Conservation (phyloP, 495 filamentous ascomycete species). For the Penicillium cosmopolitanum region DNA sequence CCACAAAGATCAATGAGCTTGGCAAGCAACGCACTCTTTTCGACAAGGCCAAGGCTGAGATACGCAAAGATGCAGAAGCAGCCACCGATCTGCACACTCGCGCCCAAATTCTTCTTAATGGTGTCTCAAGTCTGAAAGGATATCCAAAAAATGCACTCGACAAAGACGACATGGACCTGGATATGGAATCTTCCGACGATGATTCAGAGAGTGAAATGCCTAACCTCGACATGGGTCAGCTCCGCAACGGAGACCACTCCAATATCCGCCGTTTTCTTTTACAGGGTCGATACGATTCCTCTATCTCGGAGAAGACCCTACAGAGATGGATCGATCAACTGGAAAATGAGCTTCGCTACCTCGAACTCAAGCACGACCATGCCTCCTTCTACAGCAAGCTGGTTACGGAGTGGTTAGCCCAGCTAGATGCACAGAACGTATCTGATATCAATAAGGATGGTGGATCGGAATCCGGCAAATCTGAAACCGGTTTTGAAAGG, state of each 20-base stretch:
- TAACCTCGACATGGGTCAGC: constrained; percentile 17
- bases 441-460: constrained; percentile 8
- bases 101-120: constrained; percentile 40
- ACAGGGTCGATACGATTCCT: constrained; percentile 60
- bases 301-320: constrained; percentile 51
- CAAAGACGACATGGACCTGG: constrained; percentile 38
- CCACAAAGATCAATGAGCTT: constrained; percentile 64
- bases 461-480: constrained; percentile 12
- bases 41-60: constrained; percentile 41
- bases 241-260: constrained; percentile 30
- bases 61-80: constrained; percentile 31
- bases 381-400: constrained; percentile 63
- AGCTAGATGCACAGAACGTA: constrained; percentile 29
- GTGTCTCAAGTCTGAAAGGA: constrained; percentile 43
- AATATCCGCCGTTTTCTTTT: constrained; percentile 57
- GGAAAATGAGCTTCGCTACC: constrained; percentile 49
- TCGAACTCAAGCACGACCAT: constrained; percentile 62
- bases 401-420: constrained; percentile 64
- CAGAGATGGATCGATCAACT: constrained; percentile 52
- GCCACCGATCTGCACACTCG: constrained; percentile 34
- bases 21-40: constrained; percentile 61
- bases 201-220: constrained; percentile 20
- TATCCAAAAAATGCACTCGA: constrained; percentile 42
- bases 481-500: constrained; percentile 32
- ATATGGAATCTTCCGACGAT: constrained; percentile 23